Evolutionary conservation across 495 filamentous ascomycete species (phyloP).

Genomic region (Clavariopsis aquatica): DNA sequence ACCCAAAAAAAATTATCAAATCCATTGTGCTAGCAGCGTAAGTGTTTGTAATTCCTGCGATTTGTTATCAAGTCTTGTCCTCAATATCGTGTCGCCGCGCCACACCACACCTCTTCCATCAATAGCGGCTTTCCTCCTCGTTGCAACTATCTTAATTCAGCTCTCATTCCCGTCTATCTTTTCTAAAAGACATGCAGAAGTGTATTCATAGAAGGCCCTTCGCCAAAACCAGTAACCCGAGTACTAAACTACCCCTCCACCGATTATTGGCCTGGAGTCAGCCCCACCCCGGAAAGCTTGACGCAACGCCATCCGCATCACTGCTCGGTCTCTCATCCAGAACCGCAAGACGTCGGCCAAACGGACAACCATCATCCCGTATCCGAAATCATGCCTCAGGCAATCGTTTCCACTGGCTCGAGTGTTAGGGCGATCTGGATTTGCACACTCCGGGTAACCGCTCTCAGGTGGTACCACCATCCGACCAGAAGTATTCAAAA

Average conservation of each 20-base stretch:
- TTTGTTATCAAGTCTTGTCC: too few species aligned
- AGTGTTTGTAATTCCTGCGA: too few species aligned
- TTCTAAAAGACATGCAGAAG: too few species aligned
- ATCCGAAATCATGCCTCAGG: not conserved
- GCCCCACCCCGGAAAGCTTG: conserved; percentile 10
- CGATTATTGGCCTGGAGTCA: not conserved
- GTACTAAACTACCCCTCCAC: not conserved
- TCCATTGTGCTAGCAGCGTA: too few species aligned
- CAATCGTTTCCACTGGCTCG: conserved; percentile 2
- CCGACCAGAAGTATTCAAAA: not conserved
- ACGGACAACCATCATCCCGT: conserved; percentile 6
- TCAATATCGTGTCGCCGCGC: too few species aligned
- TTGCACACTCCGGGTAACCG: too few species aligned
- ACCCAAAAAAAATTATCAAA: too few species aligned
- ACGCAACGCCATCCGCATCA: not conserved
- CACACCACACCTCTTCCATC: too few species aligned
- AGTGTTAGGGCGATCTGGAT: not conserved
- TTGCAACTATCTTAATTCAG: too few species aligned
- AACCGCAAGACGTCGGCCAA: not conserved
- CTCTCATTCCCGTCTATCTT: too few species aligned
- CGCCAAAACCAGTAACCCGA: not conserved
- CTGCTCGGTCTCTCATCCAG: not conserved
- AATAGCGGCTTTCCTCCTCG: too few species aligned
- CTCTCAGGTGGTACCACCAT: not conserved
- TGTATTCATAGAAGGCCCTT: not conserved